Base-by-base conservation (phyloP, 2,329 filamentous ascomycete genomes). In the Sclerotinia borealis region DNA sequence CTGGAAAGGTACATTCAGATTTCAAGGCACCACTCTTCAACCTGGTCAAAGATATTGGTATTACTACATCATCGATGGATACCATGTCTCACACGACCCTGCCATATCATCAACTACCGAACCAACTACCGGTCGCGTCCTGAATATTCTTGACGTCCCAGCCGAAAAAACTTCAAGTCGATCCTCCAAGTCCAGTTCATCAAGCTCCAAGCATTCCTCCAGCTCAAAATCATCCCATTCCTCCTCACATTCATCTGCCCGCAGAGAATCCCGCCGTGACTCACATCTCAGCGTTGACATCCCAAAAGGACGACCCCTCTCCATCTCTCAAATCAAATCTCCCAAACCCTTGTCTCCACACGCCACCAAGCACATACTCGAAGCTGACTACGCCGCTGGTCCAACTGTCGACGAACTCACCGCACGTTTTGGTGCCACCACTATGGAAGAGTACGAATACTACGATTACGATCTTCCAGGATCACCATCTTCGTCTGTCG, bases 51-150 rank as follows among this genome's bases (percentile, higher is more conserved):
- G 93, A 76, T 98, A 98, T 87, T 99, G 95, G 95, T 99, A 98
- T 88, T 99, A 99, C 87, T 99, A 97, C 85, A 97, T 98, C 87
- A 95, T 98, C 78, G 95, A 99, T 78, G 95, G 95, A 72, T 97
- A 97, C 86, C 93, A 97, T 78, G 89, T 96, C 77, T 93, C 93
- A 67, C 93, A 98, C 84, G 95, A 98, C 81, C 93, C 93, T 71
- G 91, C 90, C 77, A 88, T 92, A 77, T 83, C 90, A 74, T 93
- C 89, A 75, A 96, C 91, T 75, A 89, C 90, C 70, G 95, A 99
- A 83, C 93, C 93, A 76, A 98, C 93, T 77, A 98, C 95, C 63
- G 92, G 93, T 80, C 93, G 95, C 77, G 92, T 93, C 79, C 85
- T 99, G 73, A 99, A 99, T 85, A 91, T 96, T 79, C 91, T 99